A percentile compares a stretch with the other conserved stretches of the same genome.
phyloP scores from a whole-genome alignment of 208 protist genomes.

The Leishmania braziliensis region DNA sequence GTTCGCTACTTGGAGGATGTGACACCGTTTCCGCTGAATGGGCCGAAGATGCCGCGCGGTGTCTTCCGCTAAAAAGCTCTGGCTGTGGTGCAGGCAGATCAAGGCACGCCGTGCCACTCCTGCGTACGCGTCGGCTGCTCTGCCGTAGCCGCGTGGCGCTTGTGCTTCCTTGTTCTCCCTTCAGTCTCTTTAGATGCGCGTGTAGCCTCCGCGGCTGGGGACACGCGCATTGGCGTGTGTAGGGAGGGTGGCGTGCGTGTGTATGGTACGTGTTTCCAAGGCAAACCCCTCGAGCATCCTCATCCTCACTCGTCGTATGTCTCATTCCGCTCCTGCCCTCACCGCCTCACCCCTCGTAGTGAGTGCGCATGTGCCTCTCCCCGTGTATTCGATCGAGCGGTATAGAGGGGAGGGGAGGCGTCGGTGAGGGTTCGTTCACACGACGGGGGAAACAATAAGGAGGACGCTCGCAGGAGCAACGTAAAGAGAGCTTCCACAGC shows the following conservation, averaged over 20 bases:
- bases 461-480: background rate
- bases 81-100: background rate
- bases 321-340: background rate
- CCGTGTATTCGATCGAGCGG: background rate
- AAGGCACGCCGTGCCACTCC: background rate
- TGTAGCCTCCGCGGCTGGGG: background rate
- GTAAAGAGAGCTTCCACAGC: background rate
- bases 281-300: background rate
- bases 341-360: too few relatives aligned
- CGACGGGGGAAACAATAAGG: background rate
- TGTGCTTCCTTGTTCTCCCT: background rate
- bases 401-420: background rate
- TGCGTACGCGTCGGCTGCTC: background rate
- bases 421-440: background rate
- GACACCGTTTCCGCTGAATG: constrained; percentile 89
- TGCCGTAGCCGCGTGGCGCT: background rate
- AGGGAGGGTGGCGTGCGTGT: background rate
- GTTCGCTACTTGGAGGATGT: constrained; percentile 91
- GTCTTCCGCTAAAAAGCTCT: constrained; percentile 61
- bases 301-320: background rate
- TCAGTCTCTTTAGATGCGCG: background rate
- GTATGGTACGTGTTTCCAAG: background rate
- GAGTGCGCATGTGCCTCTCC: too few relatives aligned
- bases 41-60: constrained; percentile 87
- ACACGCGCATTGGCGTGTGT: background rate